phyloP scores from a whole-genome alignment of 1,284 basidiomycete species.

The Pterula multifida region DNA sequence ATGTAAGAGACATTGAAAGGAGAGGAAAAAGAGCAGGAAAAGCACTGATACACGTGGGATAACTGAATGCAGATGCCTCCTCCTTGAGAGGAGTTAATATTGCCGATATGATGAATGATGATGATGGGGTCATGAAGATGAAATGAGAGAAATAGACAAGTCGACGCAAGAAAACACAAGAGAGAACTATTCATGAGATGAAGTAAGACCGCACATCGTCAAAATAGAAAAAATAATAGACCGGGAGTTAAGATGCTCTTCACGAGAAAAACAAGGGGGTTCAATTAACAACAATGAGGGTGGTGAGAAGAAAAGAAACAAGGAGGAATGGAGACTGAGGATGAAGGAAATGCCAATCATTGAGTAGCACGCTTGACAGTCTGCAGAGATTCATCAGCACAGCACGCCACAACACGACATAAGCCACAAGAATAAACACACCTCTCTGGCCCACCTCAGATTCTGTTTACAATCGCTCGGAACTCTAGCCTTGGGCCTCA shows the following conservation, averaged over 20 bases:
- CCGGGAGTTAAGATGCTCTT: background rate
- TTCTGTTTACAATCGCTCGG: constrained; percentile 65
- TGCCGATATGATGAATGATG: background rate
- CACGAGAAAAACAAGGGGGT: background rate
- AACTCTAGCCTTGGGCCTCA: constrained; percentile 62
- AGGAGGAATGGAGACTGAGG: background rate
- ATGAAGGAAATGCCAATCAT: background rate
- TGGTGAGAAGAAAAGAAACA: background rate
- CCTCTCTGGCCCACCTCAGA: constrained; percentile 75
- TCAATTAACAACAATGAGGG: background rate
- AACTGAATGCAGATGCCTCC: background rate
- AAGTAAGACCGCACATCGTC: background rate
- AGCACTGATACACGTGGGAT: background rate
- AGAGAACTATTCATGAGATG: background rate
- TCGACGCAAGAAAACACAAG: background rate
- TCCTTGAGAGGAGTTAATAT: background rate
- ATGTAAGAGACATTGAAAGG: background rate
- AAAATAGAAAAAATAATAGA: background rate
- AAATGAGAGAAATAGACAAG: background rate
- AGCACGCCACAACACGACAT: background rate
- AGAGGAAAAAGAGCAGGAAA: background rate
- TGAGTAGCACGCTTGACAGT: constrained; percentile 1
- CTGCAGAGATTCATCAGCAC: background rate
- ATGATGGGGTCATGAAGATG: background rate
- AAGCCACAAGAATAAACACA: constrained; percentile 20